A percentile compares a stretch with the other conserved stretches of the same genome.
These are phyloP conservation scores for Astrothelium subdiscretum DNA, from an alignment of 495 filamentous ascomycete genomes.

Conservation along the genomic window DNA sequence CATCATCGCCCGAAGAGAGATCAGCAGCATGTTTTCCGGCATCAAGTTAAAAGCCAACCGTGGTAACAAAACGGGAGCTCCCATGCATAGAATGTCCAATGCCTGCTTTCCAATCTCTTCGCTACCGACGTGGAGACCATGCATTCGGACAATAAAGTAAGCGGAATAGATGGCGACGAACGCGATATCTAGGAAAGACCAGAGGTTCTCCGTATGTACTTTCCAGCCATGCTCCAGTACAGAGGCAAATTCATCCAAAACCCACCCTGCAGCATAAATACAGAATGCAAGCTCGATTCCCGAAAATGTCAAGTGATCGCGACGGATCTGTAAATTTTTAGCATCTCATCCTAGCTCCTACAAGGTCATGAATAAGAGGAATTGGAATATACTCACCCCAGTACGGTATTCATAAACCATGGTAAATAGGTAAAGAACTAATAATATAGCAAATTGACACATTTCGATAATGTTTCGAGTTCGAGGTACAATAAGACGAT, in stretches of 20 bases:
- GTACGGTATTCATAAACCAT: conserved; percentile 47
- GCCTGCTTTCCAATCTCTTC: conserved; percentile 40
- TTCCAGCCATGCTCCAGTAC: conserved; percentile 63
- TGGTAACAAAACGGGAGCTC: conserved; percentile 58
- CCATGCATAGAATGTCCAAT: conserved; percentile 56
- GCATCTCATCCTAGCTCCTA: background rate
- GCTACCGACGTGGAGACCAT: conserved; percentile 37
- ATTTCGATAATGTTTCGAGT: conserved; percentile 58
- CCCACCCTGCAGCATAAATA: conserved; percentile 59
- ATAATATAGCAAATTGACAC: conserved; percentile 51
- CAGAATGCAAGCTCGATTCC: conserved; percentile 47
- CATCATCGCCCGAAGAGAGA: conserved; percentile 65
- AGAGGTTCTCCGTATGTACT: conserved; percentile 66
- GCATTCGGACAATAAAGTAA: conserved; percentile 49
- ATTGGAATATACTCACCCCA: background rate
- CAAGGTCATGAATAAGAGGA: background rate
- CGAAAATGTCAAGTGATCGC: conserved; percentile 29
- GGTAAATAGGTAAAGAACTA: conserved; percentile 49
- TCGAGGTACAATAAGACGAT: conserved; percentile 58
- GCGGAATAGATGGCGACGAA: conserved; percentile 50
- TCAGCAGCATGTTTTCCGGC: conserved; percentile 61
- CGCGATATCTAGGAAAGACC: conserved; percentile 64
- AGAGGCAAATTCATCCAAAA: conserved; percentile 58
- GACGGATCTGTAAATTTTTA: conserved; percentile 3
- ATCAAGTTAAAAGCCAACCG: conserved; percentile 63